Conservation (phyloP, 2,329 filamentous ascomycete genomes). For the Arthrobotrys musiformis region DNA sequence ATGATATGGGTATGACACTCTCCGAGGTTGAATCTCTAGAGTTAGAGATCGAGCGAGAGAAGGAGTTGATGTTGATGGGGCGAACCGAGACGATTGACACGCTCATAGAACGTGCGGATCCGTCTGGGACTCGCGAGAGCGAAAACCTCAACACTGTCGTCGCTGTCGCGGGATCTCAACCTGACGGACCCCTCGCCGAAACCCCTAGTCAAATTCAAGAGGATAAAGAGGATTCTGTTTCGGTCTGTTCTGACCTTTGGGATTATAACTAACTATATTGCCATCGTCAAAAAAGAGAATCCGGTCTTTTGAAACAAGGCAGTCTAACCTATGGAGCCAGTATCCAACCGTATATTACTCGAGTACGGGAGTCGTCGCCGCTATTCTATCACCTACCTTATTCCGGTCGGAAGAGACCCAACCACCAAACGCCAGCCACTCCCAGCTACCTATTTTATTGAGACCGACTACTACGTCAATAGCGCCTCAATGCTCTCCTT, state of each 20-base stretch:
- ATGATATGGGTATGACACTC: conserved; percentile 29
- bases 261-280: background rate
- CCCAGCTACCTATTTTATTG: too few species aligned
- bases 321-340: background rate
- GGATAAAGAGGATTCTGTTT: background rate
- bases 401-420: background rate
- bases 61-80: background rate
- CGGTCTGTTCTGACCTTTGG: background rate
- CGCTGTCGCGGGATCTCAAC: background rate
- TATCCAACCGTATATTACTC: background rate
- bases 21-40: conserved; percentile 23
- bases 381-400: background rate
- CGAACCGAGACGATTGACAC: background rate
- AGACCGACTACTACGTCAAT: too few species aligned
- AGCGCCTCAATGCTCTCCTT: too few species aligned
- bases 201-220: background rate
- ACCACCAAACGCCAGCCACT: background rate
- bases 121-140: background rate
- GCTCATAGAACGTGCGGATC: background rate
- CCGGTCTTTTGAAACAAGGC: background rate
- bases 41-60: background rate
- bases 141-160: background rate
- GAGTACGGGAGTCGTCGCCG: background rate
- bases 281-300: too few species aligned
- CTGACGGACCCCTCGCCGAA: background rate